Evolutionary conservation across 2,329 filamentous ascomycete genomes (phyloP), one percentile per base, ranked within the genome.

Genomic region (Clonostachys rosea): DNA sequence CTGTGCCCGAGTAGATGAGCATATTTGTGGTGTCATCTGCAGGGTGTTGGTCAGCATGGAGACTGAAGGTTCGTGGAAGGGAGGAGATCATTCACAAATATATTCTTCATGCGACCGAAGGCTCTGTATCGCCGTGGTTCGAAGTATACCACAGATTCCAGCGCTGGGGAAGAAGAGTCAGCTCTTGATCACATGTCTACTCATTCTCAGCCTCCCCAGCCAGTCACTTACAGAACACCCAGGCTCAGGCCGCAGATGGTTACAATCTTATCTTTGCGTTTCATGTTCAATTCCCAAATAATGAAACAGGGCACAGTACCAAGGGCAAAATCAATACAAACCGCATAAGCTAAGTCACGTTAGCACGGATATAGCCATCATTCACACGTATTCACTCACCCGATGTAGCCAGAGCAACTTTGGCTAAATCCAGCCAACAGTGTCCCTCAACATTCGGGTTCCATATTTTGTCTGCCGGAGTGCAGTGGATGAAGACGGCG

Each of bases 401-500:
- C 14, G 46, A 50, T 18, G 46, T 47, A 4, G 43, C 30, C 20
- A 50, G 30, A 14, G 48, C 48, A 33, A 50, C 35, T 30, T 35
- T 49, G 18, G 49, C 42, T 43, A 51, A 51, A 42, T 47, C 48
- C 17, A 53, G 48, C 47, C 50, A 55, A 47, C 59, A 62, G 7
- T 51, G 54, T 5, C 59, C 59, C 10, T 49, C 37, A 2, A 53
- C 47, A 4, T 45, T 42, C 7, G 43, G 46, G 6, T 55, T 47
- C 49, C 59, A 62, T 5, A 52, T 50, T 51, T 58, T 59, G 34
- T 55, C 42, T n/a, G 60, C 45, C 0, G 59, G 59, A 36, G 49
- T 50, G 42, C 58, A 61, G 34, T 54, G 54, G 9, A 61, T 51
- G 52, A 60, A 62, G 13, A 55, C 51, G 17, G 61, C 53, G 3